Conservation (phyloP, 495 filamentous ascomycete species). For the Clavariopsis aquatica region DNA sequence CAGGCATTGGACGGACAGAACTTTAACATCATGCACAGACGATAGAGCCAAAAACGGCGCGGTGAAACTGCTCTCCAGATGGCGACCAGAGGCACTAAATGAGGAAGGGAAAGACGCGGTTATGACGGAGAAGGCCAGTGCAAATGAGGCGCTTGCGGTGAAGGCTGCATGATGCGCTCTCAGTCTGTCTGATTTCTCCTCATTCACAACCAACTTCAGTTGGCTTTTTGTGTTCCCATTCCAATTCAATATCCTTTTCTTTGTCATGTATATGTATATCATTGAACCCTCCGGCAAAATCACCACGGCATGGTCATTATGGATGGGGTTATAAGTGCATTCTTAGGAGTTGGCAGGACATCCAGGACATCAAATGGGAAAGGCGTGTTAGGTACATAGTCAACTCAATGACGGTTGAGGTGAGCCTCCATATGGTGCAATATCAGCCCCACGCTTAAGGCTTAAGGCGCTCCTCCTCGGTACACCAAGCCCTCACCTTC, state of each 20-base stretch:
- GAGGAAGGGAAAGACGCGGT: slow-evolving; percentile 18
- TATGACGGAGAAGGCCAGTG: slow-evolving; percentile 19
- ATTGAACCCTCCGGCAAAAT: neutral
- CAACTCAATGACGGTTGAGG: neutral
- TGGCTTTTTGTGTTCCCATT: neutral
- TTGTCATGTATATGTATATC: neutral
- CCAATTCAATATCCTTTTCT: neutral
- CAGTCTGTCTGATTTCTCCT: too few relatives aligned
- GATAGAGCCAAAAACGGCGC: slow-evolving; percentile 50
- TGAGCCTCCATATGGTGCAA: neutral
- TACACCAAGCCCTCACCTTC: too few relatives aligned
- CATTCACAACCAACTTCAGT: too few relatives aligned
- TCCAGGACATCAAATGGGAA: neutral
- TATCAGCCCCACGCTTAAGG: neutral
- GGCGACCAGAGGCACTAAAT: slow-evolving; percentile 52
- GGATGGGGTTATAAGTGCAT: neutral
- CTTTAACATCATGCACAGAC: slow-evolving; percentile 40
- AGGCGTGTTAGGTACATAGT: neutral
- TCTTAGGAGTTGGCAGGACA: neutral
- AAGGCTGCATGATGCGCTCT: slow-evolving; percentile 2
- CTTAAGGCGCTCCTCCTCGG: neutral
- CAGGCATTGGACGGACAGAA: slow-evolving; percentile 7
- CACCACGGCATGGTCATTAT: neutral
- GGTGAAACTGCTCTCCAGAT: slow-evolving; percentile 52
- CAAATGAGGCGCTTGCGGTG: slow-evolving; percentile 22